phyloP scores from a whole-genome alignment of 768 basidiomycete species.

The Leccinum boreale region DNA sequence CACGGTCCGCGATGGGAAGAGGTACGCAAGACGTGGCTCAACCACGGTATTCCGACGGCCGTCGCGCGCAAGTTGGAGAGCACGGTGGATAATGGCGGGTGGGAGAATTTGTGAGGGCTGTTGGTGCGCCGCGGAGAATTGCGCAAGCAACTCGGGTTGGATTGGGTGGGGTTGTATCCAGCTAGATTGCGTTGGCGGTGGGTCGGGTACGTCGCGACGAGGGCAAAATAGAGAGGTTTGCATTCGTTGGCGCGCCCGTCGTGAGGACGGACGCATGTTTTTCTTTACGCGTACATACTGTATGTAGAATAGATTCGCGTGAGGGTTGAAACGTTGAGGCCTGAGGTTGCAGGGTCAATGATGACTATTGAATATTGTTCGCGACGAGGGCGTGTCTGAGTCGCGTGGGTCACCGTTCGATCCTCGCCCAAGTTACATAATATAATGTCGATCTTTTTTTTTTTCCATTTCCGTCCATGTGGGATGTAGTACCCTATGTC shows the following conservation, averaged over 20 bases:
- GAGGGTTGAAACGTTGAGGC: too few species aligned
- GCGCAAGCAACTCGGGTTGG: too few species aligned
- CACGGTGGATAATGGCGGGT: constrained; percentile 86
- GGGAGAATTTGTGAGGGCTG: constrained; percentile 67
- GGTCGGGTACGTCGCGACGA: too few species aligned
- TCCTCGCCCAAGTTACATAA: constrained; percentile 35
- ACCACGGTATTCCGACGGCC: constrained; percentile 84
- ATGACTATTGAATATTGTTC: background rate
- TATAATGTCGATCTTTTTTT: constrained; percentile 35
- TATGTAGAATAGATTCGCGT: background rate
- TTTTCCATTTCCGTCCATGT: too few species aligned
- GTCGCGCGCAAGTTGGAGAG: constrained; percentile 89
- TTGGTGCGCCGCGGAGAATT: too few species aligned
- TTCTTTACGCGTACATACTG: too few species aligned
- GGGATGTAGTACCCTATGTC: too few species aligned
- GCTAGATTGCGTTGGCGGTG: too few species aligned
- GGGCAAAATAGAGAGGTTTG: too few species aligned
- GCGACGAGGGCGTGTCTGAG: constrained; percentile 12
- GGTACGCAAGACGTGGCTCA: constrained; percentile 85
- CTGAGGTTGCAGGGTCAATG: background rate
- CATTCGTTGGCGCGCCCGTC: too few species aligned
- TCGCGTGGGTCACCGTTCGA: constrained; percentile 12
- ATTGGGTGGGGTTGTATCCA: too few species aligned
- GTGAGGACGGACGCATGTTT: too few species aligned
- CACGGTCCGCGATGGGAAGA: constrained; percentile 89